Base-by-base conservation (phyloP, 2,329 filamentous ascomycete genomes). In the Coniochaeta ligniaria region DNA sequence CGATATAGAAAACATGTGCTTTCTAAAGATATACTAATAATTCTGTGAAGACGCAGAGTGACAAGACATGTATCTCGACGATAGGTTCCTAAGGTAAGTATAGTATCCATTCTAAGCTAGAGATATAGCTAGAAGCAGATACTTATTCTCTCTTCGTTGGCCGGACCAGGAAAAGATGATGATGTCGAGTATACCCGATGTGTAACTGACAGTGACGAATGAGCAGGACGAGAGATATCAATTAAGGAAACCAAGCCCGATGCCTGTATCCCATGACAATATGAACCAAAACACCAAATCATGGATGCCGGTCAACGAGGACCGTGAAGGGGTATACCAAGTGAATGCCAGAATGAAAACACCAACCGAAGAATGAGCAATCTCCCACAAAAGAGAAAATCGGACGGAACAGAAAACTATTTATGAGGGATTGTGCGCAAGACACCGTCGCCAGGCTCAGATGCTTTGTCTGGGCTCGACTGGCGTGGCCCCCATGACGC, bases 391-490 rank as follows among this genome's bases (percentile, higher is more conserved):
- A 47, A n/a, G 26, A 56, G 17, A 60, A 43, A 52, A 33, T 17
- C n/a, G 56, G 35, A 57, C 11, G 8, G 31, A 52, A 55, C n/a
- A 9, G 28, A 1, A 4, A 59, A 43, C 14, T 43, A n/a, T 43
- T 24, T 3, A n/a, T 6, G 16, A 20, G 11, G 38, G 12, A 4
- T 3, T 14, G 35, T 41, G 6, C 11, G 17, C 11, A 20, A 41
- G 16, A 41, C 3, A 6, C 17, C 38, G n/a, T 7, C 16, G 5
- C 4, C 38, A 41, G n/a, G 16, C 62, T 61, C 54, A 80, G 26
- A 80, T 70, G 31, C 68, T 71, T 65, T 80, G 77, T 6, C 68
- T 68, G 3, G 72, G 74, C 38, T 72, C 70, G 3, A 78, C 76
- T 0, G 76, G 76, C 0, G 65, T 67, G 6, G 68, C 70, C 3